A percentile compares a stretch with the other conserved stretches of the same genome.
These are phyloP conservation scores for Irpex sp. DNA, from an alignment of 1,284 basidiomycete genomes.

Conservation along the genomic window DNA sequence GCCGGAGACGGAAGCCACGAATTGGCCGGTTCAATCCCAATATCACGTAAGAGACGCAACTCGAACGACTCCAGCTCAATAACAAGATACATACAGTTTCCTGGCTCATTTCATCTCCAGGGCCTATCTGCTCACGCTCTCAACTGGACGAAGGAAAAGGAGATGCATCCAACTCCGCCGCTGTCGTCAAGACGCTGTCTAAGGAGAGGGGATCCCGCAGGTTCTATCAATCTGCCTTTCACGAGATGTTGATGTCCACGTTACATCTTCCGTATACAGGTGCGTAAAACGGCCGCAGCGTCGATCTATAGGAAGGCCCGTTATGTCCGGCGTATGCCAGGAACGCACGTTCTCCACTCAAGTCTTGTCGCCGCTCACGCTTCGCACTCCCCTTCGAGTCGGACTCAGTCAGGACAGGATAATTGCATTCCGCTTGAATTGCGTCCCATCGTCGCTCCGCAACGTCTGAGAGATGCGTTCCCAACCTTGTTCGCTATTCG, in stretches of 20 bases:
- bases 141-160: neutral
- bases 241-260: no score
- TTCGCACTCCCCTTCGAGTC: no score
- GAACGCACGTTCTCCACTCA: neutral
- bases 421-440: neutral
- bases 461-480: neutral
- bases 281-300: neutral
- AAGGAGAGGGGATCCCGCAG: neutral
- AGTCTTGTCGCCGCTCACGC: no score
- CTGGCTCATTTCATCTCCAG: neutral
- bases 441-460: neutral
- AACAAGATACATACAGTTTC: neutral
- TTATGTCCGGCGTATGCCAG: neutral
- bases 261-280: no score
- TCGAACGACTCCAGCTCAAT: neutral
- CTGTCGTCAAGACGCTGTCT: neutral
- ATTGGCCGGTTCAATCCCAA: neutral
- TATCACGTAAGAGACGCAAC: neutral
- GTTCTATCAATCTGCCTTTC: no score
- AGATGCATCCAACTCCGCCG: neutral
- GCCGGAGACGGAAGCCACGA: neutral
- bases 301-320: neutral
- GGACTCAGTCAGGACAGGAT: no score
- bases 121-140: neutral
- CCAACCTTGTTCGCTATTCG: neutral